These are phyloP conservation scores for Syzygium syzygioides DNA, from an alignment of 441 rosid species.

Conservation along the genomic window DNA sequence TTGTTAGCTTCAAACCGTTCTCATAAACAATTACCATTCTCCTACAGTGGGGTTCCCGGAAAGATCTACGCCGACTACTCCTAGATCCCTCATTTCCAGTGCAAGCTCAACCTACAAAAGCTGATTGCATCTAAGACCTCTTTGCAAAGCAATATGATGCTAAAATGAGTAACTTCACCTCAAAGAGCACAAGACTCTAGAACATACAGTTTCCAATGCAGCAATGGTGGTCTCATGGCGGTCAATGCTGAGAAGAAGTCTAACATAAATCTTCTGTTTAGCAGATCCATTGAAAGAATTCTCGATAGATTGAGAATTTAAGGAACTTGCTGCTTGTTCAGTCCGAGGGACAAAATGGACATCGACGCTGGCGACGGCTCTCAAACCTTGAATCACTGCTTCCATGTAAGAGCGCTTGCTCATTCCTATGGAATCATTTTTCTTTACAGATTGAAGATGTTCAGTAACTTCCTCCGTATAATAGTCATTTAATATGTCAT, in stretches of 20 bases:
- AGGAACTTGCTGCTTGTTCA: slow-evolving; percentile 7
- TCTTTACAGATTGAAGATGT: slow-evolving; percentile 33
- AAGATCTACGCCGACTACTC: slow-evolving; percentile 91
- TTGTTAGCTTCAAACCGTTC: background rate
- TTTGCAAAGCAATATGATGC: background rate
- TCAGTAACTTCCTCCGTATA: slow-evolving; percentile 1
- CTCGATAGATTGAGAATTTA: slow-evolving; percentile 10
- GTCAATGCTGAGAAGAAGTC: slow-evolving; percentile 96
- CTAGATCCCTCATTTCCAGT: slow-evolving; percentile 66
- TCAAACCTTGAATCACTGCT: slow-evolving; percentile 79
- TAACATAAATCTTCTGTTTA: slow-evolving; percentile 68
- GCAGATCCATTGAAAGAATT: slow-evolving; percentile 27
- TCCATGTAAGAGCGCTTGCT: slow-evolving; percentile 92
- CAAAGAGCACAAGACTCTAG: background rate
- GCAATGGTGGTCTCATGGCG: slow-evolving; percentile 84
- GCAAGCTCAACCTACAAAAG: slow-evolving; percentile 77
- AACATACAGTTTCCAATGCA: slow-evolving; percentile 91
- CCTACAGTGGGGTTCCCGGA: slow-evolving; percentile 91
- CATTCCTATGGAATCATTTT: slow-evolving; percentile 81
- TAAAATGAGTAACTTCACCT: background rate
- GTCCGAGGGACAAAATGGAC: slow-evolving; percentile 37
- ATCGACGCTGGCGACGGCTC: slow-evolving; percentile 49
- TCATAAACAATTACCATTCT: slow-evolving; percentile 50
- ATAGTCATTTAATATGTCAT: background rate
- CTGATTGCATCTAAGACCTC: background rate